Base-by-base conservation (phyloP, 345 rosid species). In the Limnanthes douglasii region DNA sequence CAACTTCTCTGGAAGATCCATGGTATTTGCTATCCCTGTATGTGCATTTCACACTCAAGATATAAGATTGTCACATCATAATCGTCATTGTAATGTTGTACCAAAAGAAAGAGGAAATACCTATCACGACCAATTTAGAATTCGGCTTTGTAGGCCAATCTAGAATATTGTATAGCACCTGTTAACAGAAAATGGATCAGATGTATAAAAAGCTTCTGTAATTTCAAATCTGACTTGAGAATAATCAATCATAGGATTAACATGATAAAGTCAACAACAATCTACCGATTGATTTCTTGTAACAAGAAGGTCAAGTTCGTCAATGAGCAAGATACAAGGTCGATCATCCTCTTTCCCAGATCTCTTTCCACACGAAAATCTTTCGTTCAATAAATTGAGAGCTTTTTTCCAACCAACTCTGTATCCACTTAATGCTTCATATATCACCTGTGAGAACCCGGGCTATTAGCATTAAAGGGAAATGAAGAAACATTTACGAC, bases 1-100 rank as follows among this genome's bases (percentile, higher is more conserved):
- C 53, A 88, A 46, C 73, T 79, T 88, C 64, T 88, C 97, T 31
- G 95, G 97, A 41, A 88, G 94, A 63, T 88, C 95, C 97, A 88
- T 88, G 13, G 97, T 88, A 57, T 88, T 88, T 46, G 97, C 95
- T 56, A 88, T 79, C 28, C 97, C 97, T 74, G 60, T 49, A 60
- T 43, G 37, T 18, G 34, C 31, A 37, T 18, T 14, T 28, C 14
- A 26, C 5, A 24, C 18, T 7, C 8, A 14, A 33, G 4, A 33
- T 18, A 15, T 19, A 21, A 36, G 20, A 40, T 15, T n/a, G 20
- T 44, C 7, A 18, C 13, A 10, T 34, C 37, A 18, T 11, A 34
- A 35, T 37, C 28, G 26, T 9, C 34, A 36, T n/a, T 9, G 25
- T 21, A 38, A 14, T 15, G 12, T 18, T 8, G 2, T 11, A 2